These are phyloP conservation scores for Hypoxylon sp. DNA, from an alignment of 2,329 filamentous ascomycete genomes.

Conservation along the genomic window DNA sequence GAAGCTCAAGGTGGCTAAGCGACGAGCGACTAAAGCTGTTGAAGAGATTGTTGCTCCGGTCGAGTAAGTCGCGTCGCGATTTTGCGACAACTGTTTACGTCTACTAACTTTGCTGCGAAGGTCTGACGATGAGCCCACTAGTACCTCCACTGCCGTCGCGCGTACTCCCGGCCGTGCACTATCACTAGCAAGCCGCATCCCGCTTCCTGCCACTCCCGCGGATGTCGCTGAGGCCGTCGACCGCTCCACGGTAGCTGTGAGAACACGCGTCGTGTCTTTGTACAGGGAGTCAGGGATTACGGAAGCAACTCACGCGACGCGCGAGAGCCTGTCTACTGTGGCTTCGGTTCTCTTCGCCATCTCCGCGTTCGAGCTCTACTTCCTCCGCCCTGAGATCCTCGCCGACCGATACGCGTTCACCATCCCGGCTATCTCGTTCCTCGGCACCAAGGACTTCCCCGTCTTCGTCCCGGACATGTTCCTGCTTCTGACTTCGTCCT, in stretches of 20 bases:
- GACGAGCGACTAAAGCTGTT: slow-evolving; percentile 59
- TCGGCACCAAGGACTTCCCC: slow-evolving; percentile 71
- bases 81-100: slow-evolving; percentile 70
- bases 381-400: slow-evolving; percentile 79
- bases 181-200: slow-evolving; percentile 71
- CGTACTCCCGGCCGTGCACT: slow-evolving; percentile 64
- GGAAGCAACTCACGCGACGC: slow-evolving; percentile 75
- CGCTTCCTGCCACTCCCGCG: slow-evolving; percentile 85
- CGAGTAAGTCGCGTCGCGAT: slow-evolving; percentile 76
- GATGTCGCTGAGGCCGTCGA: slow-evolving; percentile 84
- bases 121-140: slow-evolving; percentile 54
- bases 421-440: slow-evolving; percentile 71
- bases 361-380: slow-evolving; percentile 77
- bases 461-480: slow-evolving; percentile 86
- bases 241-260: slow-evolving; percentile 75
- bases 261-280: slow-evolving; percentile 73
- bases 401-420: slow-evolving; percentile 80
- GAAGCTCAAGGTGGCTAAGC: slow-evolving; percentile 48
- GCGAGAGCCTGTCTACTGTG: slow-evolving; percentile 80
- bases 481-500: slow-evolving; percentile 78
- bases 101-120: slow-evolving; percentile 67
- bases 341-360: slow-evolving; percentile 78
- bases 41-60: slow-evolving; percentile 77
- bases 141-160: slow-evolving; percentile 62
- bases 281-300: slow-evolving; percentile 77